A percentile compares a stretch with the other conserved stretches of the same genome.
Evolutionary conservation across 257 asterid species (phyloP).

Genomic region (Prunella vulgaris): DNA sequence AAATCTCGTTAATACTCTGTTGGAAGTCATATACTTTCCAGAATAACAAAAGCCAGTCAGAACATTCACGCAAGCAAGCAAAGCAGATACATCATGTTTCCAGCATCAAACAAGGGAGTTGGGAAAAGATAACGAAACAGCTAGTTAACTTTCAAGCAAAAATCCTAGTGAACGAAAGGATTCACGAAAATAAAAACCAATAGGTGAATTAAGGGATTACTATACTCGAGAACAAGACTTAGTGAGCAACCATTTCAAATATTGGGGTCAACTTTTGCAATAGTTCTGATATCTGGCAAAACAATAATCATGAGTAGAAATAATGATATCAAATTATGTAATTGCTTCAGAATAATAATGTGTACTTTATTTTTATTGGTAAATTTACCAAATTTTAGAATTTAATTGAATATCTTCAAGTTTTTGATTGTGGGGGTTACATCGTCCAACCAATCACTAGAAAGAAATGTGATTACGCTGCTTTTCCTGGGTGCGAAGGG

Average conservation of each 20-base stretch:
- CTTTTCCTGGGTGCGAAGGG: neutral
- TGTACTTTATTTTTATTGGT: neutral
- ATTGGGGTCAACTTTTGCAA: neutral
- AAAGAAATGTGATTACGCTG: neutral
- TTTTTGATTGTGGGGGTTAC: neutral
- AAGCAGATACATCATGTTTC: neutral
- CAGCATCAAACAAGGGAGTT: neutral
- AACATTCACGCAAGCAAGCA: neutral
- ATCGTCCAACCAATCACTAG: neutral
- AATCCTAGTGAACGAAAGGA: neutral
- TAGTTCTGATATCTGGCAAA: neutral
- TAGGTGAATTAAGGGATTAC: neutral
- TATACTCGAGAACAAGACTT: neutral
- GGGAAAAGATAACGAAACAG: neutral
- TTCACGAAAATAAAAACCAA: neutral
- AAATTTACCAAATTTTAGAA: no score
- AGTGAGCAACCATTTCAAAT: neutral
- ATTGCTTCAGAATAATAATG: neutral
- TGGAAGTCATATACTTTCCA: neutral
- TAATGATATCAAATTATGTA: neutral
- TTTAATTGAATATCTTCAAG: neutral
- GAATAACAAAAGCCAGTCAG: no score
- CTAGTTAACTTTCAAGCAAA: neutral
- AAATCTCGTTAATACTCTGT: neutral
- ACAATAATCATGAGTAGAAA: neutral